phyloP scores from a whole-genome alignment of 257 asterid genomes.

The Solanum bulbocastanum region DNA sequence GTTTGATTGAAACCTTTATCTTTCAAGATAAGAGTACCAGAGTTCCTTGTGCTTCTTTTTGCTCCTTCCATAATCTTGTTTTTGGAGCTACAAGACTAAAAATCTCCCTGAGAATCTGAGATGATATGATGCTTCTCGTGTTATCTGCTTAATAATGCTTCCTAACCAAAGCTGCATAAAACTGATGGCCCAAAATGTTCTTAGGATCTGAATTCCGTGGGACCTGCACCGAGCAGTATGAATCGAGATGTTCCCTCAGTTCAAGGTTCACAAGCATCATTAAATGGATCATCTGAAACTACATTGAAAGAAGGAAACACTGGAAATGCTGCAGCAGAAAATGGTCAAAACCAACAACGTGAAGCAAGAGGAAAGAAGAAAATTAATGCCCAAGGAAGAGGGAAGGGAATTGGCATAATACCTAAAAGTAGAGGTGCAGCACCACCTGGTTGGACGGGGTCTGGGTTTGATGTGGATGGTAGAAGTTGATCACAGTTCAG shows the following conservation, averaged over 20 bases:
- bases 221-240: constrained; percentile 23
- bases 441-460: constrained; percentile 78
- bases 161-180: not conserved
- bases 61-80: not conserved
- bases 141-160: not conserved
- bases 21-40: not conserved
- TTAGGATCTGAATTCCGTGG: constrained; percentile 47
- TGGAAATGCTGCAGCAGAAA: constrained; percentile 14
- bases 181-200: not conserved
- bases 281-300: constrained; percentile 19
- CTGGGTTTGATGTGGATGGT: constrained; percentile 81
- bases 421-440: constrained; percentile 62
- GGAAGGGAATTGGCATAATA: constrained; percentile 64
- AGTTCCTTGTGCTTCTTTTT: not conserved
- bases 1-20: not conserved
- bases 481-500: constrained; percentile 34
- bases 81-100: not conserved
- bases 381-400: constrained; percentile 49
- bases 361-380: constrained; percentile 66
- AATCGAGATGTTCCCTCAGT: constrained; percentile 27
- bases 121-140: not conserved
- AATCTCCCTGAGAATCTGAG: not conserved
- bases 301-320: constrained; percentile 20
- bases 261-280: constrained; percentile 27
- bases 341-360: constrained; percentile 34